Evolutionary conservation across 2,329 filamentous ascomycete species (phyloP).

Genomic region (Delphinella strobiligena): DNA sequence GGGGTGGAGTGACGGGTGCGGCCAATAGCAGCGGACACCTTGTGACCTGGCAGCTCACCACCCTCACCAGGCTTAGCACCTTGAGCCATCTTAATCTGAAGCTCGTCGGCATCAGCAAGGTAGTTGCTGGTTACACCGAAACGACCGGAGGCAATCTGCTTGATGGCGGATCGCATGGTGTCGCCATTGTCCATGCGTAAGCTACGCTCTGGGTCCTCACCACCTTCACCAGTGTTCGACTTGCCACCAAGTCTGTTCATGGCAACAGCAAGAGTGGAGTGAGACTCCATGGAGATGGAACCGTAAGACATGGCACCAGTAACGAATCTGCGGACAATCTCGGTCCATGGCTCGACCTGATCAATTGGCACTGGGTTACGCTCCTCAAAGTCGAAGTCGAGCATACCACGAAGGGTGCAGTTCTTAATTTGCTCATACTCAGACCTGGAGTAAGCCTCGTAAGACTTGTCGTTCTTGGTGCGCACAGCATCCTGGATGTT

Average conservation of each 20-base stretch:
- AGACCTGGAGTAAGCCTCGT: slow-evolving; percentile 86
- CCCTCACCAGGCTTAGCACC: slow-evolving; percentile 96
- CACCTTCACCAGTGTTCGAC: slow-evolving; percentile 95
- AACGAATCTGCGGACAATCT: slow-evolving; percentile 91
- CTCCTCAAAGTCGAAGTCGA: slow-evolving; percentile 94
- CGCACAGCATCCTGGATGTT: slow-evolving; percentile 95
- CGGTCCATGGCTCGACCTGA: slow-evolving; percentile 95
- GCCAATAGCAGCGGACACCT: slow-evolving; percentile 88
- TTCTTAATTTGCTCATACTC: slow-evolving; percentile 96
- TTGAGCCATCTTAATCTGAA: slow-evolving; percentile 99
- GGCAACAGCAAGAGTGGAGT: slow-evolving; percentile 87
- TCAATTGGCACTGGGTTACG: slow-evolving; percentile 78
- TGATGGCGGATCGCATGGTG: slow-evolving; percentile 94
- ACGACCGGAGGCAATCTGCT: slow-evolving; percentile 90
- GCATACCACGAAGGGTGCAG: slow-evolving; percentile 83
- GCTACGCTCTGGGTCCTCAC: slow-evolving; percentile 86
- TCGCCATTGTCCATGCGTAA: slow-evolving; percentile 80
- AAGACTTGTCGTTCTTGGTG: slow-evolving; percentile 96
- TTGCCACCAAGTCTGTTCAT: slow-evolving; percentile 97
- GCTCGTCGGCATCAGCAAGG: slow-evolving; percentile 84
- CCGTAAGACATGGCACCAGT: slow-evolving; percentile 98
- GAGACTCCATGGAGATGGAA: slow-evolving; percentile 96
- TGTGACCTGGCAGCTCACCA: slow-evolving; percentile 92
- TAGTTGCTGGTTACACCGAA: slow-evolving; percentile 96
- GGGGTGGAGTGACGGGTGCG: slow-evolving; percentile 92